A percentile compares a stretch with the other conserved stretches of the same genome.
phyloP scores from a whole-genome alignment of 805 yeast species.

The Starmerella riodocensis region DNA sequence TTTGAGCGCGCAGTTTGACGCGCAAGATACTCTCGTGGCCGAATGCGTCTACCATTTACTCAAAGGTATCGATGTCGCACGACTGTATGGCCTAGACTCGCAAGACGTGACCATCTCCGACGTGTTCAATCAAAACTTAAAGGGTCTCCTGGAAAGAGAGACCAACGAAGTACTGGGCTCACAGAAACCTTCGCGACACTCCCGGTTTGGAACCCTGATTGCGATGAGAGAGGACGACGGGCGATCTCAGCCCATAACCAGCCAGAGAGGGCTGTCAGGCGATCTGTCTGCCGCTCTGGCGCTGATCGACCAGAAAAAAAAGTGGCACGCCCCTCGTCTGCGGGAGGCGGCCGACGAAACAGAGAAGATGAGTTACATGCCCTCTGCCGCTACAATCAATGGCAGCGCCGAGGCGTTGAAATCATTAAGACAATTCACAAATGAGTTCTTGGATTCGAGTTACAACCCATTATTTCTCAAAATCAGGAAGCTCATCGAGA shows the following conservation, averaged over 20 bases:
- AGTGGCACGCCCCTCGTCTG: constrained; percentile 39
- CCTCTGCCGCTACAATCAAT: constrained; percentile 12
- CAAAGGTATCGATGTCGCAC: constrained; percentile 39
- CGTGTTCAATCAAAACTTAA: constrained; percentile 16
- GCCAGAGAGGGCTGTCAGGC: constrained; percentile 48
- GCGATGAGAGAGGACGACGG: constrained; percentile 54
- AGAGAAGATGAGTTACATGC: constrained; percentile 19
- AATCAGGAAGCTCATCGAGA: constrained; percentile 37
- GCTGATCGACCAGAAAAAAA: constrained; percentile 53
- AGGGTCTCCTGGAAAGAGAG: constrained; percentile 49
- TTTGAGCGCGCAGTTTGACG: constrained; percentile 52
- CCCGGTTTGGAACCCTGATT: constrained; percentile 76
- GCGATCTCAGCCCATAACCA: constrained; percentile 48
- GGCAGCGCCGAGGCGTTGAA: constrained; percentile 22
- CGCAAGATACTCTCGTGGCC: constrained; percentile 48
- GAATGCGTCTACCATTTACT: constrained; percentile 58
- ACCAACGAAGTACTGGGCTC: constrained; percentile 35
- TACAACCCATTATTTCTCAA: constrained; percentile 53
- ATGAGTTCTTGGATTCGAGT: constrained; percentile 56
- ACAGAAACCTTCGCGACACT: constrained; percentile 59
- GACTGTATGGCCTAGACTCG: constrained; percentile 3
- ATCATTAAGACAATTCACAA: constrained; percentile 35
- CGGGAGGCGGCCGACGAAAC: constrained; percentile 14
- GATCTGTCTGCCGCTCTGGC: constrained; percentile 42
- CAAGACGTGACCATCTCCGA: constrained; percentile 14